Evolutionary conservation across 2,329 filamentous ascomycete species (phyloP).

Genomic region (Arachnomyces sp.): DNA sequence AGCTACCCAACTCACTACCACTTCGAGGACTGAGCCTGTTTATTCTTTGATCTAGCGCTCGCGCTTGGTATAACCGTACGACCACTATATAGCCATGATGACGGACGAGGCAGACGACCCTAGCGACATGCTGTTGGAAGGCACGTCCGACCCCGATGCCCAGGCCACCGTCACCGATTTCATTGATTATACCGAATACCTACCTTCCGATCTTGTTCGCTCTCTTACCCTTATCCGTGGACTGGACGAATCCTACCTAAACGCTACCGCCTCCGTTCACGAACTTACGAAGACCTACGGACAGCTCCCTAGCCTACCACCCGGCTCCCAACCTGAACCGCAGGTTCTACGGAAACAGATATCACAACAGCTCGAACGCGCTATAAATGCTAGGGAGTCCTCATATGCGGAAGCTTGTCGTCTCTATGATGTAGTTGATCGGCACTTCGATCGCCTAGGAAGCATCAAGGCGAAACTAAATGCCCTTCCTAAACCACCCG

Average conservation of each 20-base stretch:
- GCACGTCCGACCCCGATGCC: conserved; percentile 53
- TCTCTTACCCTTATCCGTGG: conserved; percentile 53
- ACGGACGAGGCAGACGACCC: conserved; percentile 34
- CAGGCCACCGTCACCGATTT: conserved; percentile 60
- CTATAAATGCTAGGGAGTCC: conserved; percentile 48
- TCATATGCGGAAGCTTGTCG: conserved; percentile 49
- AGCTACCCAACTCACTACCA: too few relatives aligned
- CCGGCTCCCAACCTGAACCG: conserved; percentile 43
- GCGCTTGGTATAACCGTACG: conserved; percentile 10
- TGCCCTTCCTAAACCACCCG: conserved; percentile 52
- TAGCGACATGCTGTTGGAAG: conserved; percentile 37
- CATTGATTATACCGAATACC: conserved; percentile 61
- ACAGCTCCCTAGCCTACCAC: conserved; percentile 43
- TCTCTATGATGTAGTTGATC: conserved; percentile 49
- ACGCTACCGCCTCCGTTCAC: conserved; percentile 33
- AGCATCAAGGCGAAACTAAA: conserved; percentile 55
- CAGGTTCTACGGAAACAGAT: conserved; percentile 47
- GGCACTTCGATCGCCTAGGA: conserved; percentile 49
- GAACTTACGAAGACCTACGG: conserved; percentile 36
- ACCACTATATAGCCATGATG: conserved; percentile 23
- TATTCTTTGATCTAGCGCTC: conserved; percentile 5
- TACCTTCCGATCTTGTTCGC: conserved; percentile 55
- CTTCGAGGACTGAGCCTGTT: not conserved
- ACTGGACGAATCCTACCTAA: conserved; percentile 38
- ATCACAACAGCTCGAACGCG: conserved; percentile 46